Base-by-base conservation (phyloP, 1,284 basidiomycete genomes). In the Moesziomyces sp. region DNA sequence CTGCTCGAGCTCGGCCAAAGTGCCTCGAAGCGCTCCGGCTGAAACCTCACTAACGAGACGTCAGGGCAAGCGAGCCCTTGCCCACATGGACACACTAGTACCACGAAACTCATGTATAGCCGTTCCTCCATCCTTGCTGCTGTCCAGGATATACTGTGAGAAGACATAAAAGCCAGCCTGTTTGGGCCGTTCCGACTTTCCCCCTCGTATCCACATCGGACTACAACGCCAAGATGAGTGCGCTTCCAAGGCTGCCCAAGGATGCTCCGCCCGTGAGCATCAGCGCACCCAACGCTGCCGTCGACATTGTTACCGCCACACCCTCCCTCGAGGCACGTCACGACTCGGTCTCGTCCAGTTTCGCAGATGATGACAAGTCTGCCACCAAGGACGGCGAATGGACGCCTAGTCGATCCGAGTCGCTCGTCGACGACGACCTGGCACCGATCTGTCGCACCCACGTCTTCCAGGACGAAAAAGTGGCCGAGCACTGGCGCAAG, bases 401-500 rank as follows among this genome's bases (percentile, higher is more conserved):
- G 58, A 52, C 66, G 11, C 59, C 55, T 3, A 54, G 46, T 38
- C 24, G 52, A 3, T 18, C 51, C 46, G 66, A 68, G 19, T 62
- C 66, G 9, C 55, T 68, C 2, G 24, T 58, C 26, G 51, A 58
- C 33, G 59, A 58, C 19, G 21, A 28, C 13, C 3, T 26, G 3
- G 52, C 67, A 0, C 46, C 67, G 6, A 61, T 71, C 52, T 67
- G 67, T 42, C 55, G 58, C 16, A 46, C 42, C 1, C 73, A 75
- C 55, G 5, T 72, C 24, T 75, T 75, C 30, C 68, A 67, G 30
- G 73, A 75, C 21, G 58, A 58, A 16, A 59, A 51, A 14, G 47
- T 72, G 1, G 73, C 68, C 3, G 57, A 67, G 2, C 61, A 72
- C 47, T 75, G 73, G 73, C 49, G 47, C 5, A n/a, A 52, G 5